A percentile compares a stretch with the other conserved stretches of the same genome.
phyloP scores from a whole-genome alignment of 768 basidiomycete species.

The Calvatia gigantea region DNA sequence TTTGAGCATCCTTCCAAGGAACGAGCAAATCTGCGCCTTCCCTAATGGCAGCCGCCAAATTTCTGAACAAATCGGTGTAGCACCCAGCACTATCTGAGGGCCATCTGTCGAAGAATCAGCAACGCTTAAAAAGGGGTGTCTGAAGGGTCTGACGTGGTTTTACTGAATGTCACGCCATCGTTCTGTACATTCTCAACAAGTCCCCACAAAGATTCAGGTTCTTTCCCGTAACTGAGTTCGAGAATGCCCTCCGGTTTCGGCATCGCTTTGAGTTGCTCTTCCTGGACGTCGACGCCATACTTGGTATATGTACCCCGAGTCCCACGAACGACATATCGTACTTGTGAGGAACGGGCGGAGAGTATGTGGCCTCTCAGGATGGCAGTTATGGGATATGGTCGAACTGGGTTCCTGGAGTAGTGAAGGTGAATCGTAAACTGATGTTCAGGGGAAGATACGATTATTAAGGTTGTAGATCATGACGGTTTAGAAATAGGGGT shows the following conservation, averaged over 20 bases:
- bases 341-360: conserved; percentile 61
- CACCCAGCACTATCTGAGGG: conserved; percentile 54
- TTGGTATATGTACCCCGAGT: conserved; percentile 72
- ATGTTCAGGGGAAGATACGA: neutral
- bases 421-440: conserved; percentile 55
- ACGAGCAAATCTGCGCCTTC: conserved; percentile 51
- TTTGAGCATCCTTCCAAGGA: conserved; percentile 70
- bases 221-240: conserved; percentile 49
- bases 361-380: conserved; percentile 68
- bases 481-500: neutral
- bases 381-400: conserved; percentile 56
- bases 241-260: conserved; percentile 42
- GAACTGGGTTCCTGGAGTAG: conserved; percentile 36
- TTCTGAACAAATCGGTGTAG: conserved; percentile 61
- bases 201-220: conserved; percentile 63
- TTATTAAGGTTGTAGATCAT: neutral
- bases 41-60: conserved; percentile 62
- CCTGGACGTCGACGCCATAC: conserved; percentile 75
- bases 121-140: neutral
- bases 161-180: conserved; percentile 39
- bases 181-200: conserved; percentile 50
- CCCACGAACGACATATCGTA: conserved; percentile 72
- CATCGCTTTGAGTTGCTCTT: conserved; percentile 66
- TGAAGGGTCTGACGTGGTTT: conserved; percentile 27
- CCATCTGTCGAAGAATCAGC: conserved; percentile 43